phyloP scores from a whole-genome alignment of 805 yeast genomes.

The Spathaspora girioi region DNA sequence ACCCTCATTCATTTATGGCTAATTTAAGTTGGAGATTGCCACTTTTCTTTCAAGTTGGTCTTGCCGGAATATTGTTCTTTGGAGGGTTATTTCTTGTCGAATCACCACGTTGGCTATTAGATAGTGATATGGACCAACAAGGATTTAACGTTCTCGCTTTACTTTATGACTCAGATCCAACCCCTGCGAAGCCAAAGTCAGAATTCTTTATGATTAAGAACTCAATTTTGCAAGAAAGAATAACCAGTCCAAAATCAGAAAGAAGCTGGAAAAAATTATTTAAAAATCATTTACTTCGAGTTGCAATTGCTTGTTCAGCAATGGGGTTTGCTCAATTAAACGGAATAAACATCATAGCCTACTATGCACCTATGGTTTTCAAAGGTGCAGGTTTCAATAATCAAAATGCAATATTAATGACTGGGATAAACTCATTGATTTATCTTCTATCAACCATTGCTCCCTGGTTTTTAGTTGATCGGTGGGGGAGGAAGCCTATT shows the following conservation, averaged over 20 bases:
- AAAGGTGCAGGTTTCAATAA: constrained; percentile 44
- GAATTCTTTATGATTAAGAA: constrained; percentile 49
- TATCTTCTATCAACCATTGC: constrained; percentile 39
- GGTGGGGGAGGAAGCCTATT: constrained; percentile 45
- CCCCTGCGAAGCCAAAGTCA: constrained; percentile 24
- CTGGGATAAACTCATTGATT: constrained; percentile 39
- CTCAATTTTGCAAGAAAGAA: constrained; percentile 37
- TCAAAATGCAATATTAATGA: constrained; percentile 40
- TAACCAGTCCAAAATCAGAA: constrained; percentile 33
- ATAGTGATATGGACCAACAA: constrained; percentile 66
- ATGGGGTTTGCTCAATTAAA: constrained; percentile 44
- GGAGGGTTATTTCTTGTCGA: constrained; percentile 84
- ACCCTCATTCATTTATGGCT: constrained; percentile 35
- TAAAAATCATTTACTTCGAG: constrained; percentile 30
- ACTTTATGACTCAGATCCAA: constrained; percentile 26
- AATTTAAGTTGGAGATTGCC: constrained; percentile 74
- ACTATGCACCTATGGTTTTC: constrained; percentile 56
- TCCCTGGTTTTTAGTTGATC: constrained; percentile 44
- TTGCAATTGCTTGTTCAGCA: constrained; percentile 39
- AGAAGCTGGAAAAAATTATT: constrained; percentile 43
- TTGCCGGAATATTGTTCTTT: constrained; percentile 61
- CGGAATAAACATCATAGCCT: constrained; percentile 57
- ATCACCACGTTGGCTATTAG: constrained; percentile 86
- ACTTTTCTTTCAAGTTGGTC: constrained; percentile 66
- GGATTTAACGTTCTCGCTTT: constrained; percentile 37